These are phyloP conservation scores for Allium sativum DNA, from an alignment of 106 monocot genomes.

Conservation along the genomic window DNA sequence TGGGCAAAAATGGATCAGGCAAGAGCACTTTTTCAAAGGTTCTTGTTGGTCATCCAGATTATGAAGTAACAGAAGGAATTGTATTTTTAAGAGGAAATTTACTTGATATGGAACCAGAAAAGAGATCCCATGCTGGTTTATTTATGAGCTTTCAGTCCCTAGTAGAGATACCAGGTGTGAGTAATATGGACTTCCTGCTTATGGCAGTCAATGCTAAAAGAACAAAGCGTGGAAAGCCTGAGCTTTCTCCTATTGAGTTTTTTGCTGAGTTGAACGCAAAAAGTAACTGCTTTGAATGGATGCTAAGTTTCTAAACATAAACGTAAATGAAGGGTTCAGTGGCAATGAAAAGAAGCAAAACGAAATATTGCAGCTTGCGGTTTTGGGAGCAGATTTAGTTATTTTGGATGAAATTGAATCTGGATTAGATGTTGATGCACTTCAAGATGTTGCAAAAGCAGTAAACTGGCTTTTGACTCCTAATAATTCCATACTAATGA, in stretches of 20 bases:
- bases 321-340: slow-evolving; percentile 94
- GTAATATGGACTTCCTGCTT: slow-evolving; percentile 89
- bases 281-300: slow-evolving; percentile 73
- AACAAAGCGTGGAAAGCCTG: slow-evolving; percentile 51
- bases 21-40: slow-evolving; percentile 96
- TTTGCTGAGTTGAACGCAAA: slow-evolving; percentile 59
- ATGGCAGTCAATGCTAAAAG: slow-evolving; percentile 77
- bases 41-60: slow-evolving; percentile 97
- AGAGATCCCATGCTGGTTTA: slow-evolving; percentile 91
- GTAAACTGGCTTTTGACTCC: slow-evolving; percentile 68
- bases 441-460: slow-evolving; percentile 90
- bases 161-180: slow-evolving; percentile 94
- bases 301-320: slow-evolving; percentile 62
- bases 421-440: slow-evolving; percentile 94
- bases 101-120: slow-evolving; percentile 85
- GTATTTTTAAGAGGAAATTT: slow-evolving; percentile 78
- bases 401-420: slow-evolving; percentile 97
- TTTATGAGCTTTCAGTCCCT: slow-evolving; percentile 96
- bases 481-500: slow-evolving; percentile 73
- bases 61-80: slow-evolving; percentile 76
- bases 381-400: slow-evolving; percentile 81
- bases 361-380: slow-evolving; percentile 96
- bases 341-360: slow-evolving; percentile 93
- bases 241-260: slow-evolving; percentile 79
- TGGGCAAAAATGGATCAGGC: slow-evolving; percentile 97